phyloP scores from a whole-genome alignment of 257 asterid genomes.

The Handroanthus guayacan region DNA sequence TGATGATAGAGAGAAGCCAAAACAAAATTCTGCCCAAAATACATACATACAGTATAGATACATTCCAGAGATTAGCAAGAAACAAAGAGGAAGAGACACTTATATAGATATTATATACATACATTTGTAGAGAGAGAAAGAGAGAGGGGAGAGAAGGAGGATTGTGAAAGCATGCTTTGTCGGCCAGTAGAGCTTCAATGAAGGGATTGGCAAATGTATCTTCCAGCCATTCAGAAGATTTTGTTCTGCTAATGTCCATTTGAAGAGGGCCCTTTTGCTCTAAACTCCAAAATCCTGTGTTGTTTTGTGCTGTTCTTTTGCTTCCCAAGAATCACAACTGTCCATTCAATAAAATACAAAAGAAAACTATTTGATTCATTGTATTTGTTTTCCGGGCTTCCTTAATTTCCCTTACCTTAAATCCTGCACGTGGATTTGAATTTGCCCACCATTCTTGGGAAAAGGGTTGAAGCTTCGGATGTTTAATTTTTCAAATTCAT shows the following conservation, averaged over 20 bases:
- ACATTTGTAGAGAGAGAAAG: conserved; percentile 7
- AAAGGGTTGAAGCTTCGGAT: conserved; percentile 30
- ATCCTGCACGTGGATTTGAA: conserved; percentile 47
- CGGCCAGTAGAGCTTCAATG: conserved; percentile 88
- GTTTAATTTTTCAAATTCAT: conserved; percentile 22
- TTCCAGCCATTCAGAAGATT: conserved; percentile 42
- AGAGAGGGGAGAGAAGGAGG: conserved; percentile 30
- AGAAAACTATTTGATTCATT: conserved; percentile 46
- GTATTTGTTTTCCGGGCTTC: conserved; percentile 47
- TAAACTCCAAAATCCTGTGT: conserved; percentile 33
- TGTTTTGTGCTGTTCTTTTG: conserved; percentile 43
- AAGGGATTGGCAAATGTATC: conserved; percentile 45
- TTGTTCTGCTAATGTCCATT: conserved; percentile 49
- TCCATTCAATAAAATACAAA: conserved; percentile 23
- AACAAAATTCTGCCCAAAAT: conserved; percentile 29
- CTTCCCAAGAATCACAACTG: conserved; percentile 37
- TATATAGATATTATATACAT: not conserved
- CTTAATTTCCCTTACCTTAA: conserved; percentile 35
- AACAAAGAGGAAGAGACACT: conserved; percentile 28
- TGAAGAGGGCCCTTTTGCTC: conserved; percentile 40
- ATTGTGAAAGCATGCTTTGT: conserved; percentile 79
- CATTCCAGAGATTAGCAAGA: conserved; percentile 39
- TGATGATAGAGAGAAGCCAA: conserved; percentile 47
- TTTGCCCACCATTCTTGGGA: conserved; percentile 43
- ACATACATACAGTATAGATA: not conserved